Evolutionary conservation across 2,329 filamentous ascomycete genomes (phyloP).

Genomic region (Aspergillus sp.): DNA sequence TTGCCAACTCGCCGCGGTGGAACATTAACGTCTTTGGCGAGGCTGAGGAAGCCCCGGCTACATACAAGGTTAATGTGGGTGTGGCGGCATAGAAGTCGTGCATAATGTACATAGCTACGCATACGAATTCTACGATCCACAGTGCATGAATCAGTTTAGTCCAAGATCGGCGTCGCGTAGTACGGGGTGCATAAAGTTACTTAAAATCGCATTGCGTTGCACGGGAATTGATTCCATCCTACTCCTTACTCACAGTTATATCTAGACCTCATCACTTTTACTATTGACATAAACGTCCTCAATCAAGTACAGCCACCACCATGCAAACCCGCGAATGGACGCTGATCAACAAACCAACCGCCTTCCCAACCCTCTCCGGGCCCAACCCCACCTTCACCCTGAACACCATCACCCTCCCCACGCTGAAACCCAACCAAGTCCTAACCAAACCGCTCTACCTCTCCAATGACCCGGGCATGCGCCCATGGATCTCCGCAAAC

Average conservation of each 20-base stretch:
- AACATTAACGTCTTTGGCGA: constrained; percentile 52
- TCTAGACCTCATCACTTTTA: too few species aligned
- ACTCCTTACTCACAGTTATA: too few species aligned
- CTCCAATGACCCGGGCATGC: constrained; percentile 50
- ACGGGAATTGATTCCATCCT: too few species aligned
- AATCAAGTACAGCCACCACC: neutral
- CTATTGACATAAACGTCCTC: neutral
- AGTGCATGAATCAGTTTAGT: neutral
- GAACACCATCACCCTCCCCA: constrained; percentile 21
- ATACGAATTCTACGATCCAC: neutral
- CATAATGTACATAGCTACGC: neutral
- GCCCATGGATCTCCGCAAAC: constrained; percentile 43
- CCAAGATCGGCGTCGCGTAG: too few species aligned
- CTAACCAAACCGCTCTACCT: constrained; percentile 43
- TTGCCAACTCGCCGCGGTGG: constrained; percentile 46
- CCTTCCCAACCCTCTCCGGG: constrained; percentile 23
- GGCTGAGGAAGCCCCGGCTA: constrained; percentile 46
- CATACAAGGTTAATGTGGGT: constrained; percentile 37
- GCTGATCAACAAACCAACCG: constrained; percentile 34
- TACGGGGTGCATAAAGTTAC: too few species aligned
- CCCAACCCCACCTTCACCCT: constrained; percentile 8
- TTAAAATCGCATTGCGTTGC: too few species aligned
- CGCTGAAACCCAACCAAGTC: constrained; percentile 34
- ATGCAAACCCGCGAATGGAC: constrained; percentile 38
- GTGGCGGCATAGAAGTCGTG: constrained; percentile 9